Evolutionary conservation across 192 early-diverging fungal species (phyloP).

Genomic region (Phlyctochytrium arcticum): DNA sequence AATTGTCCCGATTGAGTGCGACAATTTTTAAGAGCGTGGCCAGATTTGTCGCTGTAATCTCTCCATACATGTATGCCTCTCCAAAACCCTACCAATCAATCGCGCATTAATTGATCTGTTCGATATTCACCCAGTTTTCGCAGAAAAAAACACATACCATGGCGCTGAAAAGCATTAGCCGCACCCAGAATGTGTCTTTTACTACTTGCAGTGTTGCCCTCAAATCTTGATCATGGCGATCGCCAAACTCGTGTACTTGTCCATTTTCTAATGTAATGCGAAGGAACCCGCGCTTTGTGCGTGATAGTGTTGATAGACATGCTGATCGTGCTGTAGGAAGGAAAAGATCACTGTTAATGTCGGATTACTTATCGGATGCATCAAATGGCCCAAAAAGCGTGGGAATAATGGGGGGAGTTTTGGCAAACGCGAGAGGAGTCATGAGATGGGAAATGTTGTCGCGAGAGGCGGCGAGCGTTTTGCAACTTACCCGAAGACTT

Average conservation of each 20-base stretch:
- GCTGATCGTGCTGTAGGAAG: constrained; percentile 6
- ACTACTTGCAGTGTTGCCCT: constrained; percentile 45
- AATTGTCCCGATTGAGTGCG: constrained; percentile 53
- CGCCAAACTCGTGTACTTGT: constrained; percentile 37
- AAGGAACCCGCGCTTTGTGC: background rate
- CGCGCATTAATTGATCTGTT: too few species aligned
- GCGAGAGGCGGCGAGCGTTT: too few species aligned
- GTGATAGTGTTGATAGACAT: constrained; percentile 5
- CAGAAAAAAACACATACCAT: too few species aligned
- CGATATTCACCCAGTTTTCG: too few species aligned
- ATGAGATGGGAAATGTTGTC: too few species aligned
- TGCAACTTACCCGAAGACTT: too few species aligned
- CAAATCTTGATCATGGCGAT: constrained; percentile 18
- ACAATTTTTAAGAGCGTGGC: constrained; percentile 53
- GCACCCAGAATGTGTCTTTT: constrained; percentile 59
- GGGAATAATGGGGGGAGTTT: too few species aligned
- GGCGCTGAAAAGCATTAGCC: constrained; percentile 47
- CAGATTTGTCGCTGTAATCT: constrained; percentile 54
- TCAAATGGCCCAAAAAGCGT: too few species aligned
- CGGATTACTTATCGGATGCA: too few species aligned
- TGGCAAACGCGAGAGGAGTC: too few species aligned
- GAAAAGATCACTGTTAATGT: too few species aligned
- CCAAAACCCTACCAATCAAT: constrained; percentile 60
- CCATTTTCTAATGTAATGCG: constrained; percentile 8
- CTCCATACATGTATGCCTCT: constrained; percentile 68